phyloP scores from a whole-genome alignment of 257 asterid genomes.

The Solanum neorickii region DNA sequence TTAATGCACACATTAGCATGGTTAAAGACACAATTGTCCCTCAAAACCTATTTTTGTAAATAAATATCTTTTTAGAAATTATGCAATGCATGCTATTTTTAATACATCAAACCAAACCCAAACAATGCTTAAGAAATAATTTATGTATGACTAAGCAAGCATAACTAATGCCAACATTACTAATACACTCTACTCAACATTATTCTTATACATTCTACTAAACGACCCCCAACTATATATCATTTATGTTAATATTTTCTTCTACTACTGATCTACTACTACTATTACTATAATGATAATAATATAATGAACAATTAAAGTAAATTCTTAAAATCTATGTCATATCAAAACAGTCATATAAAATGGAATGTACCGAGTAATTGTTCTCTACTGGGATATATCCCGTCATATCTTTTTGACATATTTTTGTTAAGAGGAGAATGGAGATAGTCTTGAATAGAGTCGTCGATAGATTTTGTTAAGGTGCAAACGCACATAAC shows the following conservation, averaged over 20 bases:
- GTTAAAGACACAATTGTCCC: neutral
- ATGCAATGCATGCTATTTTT: neutral
- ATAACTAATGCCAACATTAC: neutral
- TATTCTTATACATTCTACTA: neutral
- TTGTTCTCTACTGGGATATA: neutral
- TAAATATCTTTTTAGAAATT: too few species aligned
- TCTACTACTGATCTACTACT: neutral
- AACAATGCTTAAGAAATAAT: neutral
- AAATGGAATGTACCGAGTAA: neutral
- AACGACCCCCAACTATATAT: neutral
- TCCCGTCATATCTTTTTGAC: neutral
- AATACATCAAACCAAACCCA: neutral
- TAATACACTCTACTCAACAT: neutral
- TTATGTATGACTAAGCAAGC: neutral
- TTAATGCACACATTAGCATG: neutral
- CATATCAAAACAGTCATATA: neutral
- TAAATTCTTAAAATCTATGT: neutral
- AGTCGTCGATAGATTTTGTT: neutral
- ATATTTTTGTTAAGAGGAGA: neutral
- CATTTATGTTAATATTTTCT: neutral
- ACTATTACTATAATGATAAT: neutral
- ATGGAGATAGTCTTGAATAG: neutral
- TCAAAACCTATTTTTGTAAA: neutral
- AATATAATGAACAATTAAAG: neutral
- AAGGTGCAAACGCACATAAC: neutral